Conservation (phyloP, 2,329 filamentous ascomycete species). For the Nemania bipapillata region DNA sequence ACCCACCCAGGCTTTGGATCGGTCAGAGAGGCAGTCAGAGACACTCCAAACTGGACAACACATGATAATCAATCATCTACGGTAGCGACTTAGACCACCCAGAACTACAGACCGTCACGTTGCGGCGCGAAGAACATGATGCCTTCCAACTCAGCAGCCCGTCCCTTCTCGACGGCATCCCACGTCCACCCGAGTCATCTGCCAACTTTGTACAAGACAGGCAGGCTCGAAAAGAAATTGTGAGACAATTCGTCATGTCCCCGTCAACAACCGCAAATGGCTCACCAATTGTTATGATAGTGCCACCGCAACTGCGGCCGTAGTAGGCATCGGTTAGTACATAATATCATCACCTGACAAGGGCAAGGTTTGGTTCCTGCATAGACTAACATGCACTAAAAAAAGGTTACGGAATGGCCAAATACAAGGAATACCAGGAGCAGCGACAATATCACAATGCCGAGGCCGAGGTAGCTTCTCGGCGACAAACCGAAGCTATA, state of each 20-base stretch:
- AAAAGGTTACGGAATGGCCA: slow-evolving; percentile 48
- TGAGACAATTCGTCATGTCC: slow-evolving; percentile 1
- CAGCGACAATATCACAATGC: slow-evolving; percentile 46
- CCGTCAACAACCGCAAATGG: background rate
- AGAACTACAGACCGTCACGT: background rate
- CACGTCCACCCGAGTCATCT: slow-evolving; percentile 49
- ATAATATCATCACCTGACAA: background rate
- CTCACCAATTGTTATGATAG: slow-evolving; percentile 43
- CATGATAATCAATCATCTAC: background rate
- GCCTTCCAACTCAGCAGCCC: slow-evolving; percentile 32
- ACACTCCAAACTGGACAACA: background rate
- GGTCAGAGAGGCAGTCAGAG: no score
- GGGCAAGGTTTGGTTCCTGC: slow-evolving; percentile 10
- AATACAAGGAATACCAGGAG: slow-evolving; percentile 46
- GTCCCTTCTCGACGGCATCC: slow-evolving; percentile 48
- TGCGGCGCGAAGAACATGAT: slow-evolving; percentile 20
- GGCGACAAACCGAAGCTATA: slow-evolving; percentile 54
- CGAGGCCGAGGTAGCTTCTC: slow-evolving; percentile 48
- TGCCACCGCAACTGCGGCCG: slow-evolving; percentile 49
- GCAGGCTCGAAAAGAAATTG: slow-evolving; percentile 47
- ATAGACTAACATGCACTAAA: background rate
- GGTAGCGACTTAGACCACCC: background rate
- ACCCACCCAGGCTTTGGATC: background rate
- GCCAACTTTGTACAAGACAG: slow-evolving; percentile 46
- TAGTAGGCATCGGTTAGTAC: slow-evolving; percentile 51